Percentiles rank a stretch among this genome's conserved stretches.
Evolutionary conservation across 768 basidiomycete species (phyloP).

Genomic region (Coprinellus aureogranulatus): DNA sequence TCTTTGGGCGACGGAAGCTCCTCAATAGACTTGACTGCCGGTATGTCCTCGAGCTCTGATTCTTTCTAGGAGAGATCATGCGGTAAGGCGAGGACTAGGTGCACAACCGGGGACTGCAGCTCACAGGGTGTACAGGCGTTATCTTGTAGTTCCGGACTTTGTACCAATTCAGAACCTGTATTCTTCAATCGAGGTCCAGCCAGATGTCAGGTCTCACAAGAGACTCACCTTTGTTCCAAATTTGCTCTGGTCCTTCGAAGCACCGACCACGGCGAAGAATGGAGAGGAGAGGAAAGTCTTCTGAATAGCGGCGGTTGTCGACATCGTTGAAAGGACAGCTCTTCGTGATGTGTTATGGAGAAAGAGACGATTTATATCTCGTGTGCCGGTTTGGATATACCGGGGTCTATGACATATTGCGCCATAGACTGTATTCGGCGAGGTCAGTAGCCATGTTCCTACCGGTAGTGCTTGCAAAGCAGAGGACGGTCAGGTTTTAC

Average conservation of each 20-base stretch:
- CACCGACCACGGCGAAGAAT: conserved; percentile 76
- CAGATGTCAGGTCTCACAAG: not conserved
- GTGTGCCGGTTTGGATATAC: not conserved
- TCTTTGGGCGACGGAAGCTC: conserved; percentile 58
- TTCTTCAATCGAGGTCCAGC: not conserved
- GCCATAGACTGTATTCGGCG: not conserved
- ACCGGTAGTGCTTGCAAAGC: not conserved
- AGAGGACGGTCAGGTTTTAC: not conserved
- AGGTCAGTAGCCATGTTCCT: not conserved
- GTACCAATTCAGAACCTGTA: conserved; percentile 81
- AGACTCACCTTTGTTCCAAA: conserved; percentile 67
- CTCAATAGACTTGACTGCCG: conserved; percentile 52
- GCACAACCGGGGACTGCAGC: too few relatives aligned
- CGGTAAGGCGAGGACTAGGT: too few relatives aligned
- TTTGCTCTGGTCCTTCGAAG: conserved; percentile 76
- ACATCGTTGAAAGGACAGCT: not conserved
- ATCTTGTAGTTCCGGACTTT: conserved; percentile 54
- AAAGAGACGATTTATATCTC: not conserved
- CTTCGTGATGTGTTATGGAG: conserved; percentile 2
- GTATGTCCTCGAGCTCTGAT: conserved; percentile 62
- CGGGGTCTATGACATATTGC: not conserved
- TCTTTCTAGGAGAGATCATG: conserved; percentile 58
- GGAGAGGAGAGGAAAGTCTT: conserved; percentile 64
- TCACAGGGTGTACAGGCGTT: conserved; percentile 73
- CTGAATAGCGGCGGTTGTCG: conserved; percentile 33